phyloP scores from a whole-genome alignment of 1,284 basidiomycete genomes.

The Puccinia coronata region DNA sequence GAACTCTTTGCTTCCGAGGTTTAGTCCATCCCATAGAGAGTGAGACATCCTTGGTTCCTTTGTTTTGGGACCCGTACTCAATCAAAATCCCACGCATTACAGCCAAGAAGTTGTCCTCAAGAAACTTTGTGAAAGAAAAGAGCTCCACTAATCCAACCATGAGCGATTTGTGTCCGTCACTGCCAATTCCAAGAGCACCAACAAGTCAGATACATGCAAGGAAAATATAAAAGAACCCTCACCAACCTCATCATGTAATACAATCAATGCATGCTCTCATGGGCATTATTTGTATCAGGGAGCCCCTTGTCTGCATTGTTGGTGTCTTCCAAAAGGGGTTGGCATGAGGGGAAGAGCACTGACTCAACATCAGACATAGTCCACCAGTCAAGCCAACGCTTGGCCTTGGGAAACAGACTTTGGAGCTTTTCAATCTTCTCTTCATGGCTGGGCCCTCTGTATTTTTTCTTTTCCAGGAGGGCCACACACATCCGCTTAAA shows the following conservation, averaged over 20 bases:
- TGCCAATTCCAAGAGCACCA: neutral
- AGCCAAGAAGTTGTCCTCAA: neutral
- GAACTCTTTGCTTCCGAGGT: neutral
- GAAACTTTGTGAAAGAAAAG: neutral
- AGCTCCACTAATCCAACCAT: neutral
- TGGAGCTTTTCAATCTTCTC: constrained; percentile 5
- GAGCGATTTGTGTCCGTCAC: neutral
- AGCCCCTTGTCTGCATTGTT: too few species aligned
- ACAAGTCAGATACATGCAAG: neutral
- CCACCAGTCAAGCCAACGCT: constrained; percentile 26
- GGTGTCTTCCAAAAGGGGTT: neutral
- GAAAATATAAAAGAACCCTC: neutral
- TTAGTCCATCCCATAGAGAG: neutral
- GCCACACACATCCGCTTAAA: neutral
- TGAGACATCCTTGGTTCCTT: neutral
- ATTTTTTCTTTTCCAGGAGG: neutral
- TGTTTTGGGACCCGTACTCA: constrained; percentile 7
- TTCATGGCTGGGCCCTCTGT: neutral
- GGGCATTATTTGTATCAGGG: constrained; percentile 18
- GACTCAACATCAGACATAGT: neutral
- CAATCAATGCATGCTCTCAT: neutral
- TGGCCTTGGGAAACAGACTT: neutral
- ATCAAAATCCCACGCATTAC: neutral
- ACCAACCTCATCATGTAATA: constrained; percentile 20
- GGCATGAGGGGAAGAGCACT: neutral